Conservation (phyloP, 805 yeast species). For the Wickerhamiella dianesei region DNA sequence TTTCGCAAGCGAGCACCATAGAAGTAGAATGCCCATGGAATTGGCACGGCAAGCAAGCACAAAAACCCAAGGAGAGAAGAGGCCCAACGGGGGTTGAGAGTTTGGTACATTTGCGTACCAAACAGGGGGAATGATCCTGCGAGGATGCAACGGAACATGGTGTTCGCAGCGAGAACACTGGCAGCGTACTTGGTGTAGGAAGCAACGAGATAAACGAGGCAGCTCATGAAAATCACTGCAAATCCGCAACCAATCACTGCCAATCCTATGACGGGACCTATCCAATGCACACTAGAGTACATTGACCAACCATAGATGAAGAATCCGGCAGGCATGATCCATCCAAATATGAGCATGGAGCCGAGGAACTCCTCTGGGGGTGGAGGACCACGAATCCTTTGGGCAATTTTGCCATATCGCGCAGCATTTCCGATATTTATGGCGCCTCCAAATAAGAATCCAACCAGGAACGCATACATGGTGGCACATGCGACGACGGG, state of each 20-base stretch:
- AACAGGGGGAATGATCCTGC: not conserved
- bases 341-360: conserved; percentile 34
- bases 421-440: conserved; percentile 18
- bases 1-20: not conserved
- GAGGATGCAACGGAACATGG: not conserved
- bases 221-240: conserved; percentile 43
- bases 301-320: conserved; percentile 53
- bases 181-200: conserved; percentile 45
- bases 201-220: conserved; percentile 46
- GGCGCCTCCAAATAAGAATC: conserved; percentile 20
- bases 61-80: not conserved
- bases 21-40: not conserved
- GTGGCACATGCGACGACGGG: conserved; percentile 22
- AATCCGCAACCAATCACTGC: conserved; percentile 39
- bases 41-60: not conserved
- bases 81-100: not conserved
- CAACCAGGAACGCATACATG: conserved; percentile 23
- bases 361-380: conserved; percentile 46
- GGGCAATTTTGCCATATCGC: conserved; percentile 18
- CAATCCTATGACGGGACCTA: conserved; percentile 44
- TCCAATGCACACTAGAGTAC: conserved; percentile 31
- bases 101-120: not conserved
- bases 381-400: conserved; percentile 30
- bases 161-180: conserved; percentile 37
- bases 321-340: conserved; percentile 37